These are phyloP conservation scores for Albizia julibrissin DNA, from an alignment of 306 rosid species.

Conservation along the genomic window DNA sequence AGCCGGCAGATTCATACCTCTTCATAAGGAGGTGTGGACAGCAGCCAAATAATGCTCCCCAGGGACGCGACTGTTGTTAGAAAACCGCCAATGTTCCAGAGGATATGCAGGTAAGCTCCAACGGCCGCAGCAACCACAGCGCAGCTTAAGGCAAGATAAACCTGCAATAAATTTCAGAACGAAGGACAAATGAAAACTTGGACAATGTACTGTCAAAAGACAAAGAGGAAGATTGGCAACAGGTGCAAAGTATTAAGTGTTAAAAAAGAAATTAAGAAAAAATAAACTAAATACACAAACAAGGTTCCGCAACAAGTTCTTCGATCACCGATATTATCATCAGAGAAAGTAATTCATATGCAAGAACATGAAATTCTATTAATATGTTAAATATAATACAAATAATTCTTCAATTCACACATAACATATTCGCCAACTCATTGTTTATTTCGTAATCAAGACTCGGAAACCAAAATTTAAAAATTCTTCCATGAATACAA, in stretches of 20 bases:
- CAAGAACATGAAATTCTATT: not conserved
- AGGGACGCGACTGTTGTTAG: constrained; percentile 59
- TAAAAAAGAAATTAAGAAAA: not conserved
- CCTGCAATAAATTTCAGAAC: constrained; percentile 45
- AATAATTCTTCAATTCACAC: not conserved
- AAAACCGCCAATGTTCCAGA: constrained; percentile 85
- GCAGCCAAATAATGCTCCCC: constrained; percentile 69
- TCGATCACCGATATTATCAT: not conserved
- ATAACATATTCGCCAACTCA: not conserved
- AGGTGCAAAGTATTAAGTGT: not conserved
- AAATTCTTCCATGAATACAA: not conserved
- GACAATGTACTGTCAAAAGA: not conserved
- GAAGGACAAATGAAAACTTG: not conserved
- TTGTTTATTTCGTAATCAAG: not conserved
- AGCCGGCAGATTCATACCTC: constrained; percentile 46
- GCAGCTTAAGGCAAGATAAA: constrained; percentile 70
- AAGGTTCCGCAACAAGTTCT: not conserved
- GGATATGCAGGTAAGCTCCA: constrained; percentile 76
- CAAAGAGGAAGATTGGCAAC: not conserved
- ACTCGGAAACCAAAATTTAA: not conserved
- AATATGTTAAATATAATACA: not conserved
- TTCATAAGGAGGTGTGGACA: constrained; percentile 56
- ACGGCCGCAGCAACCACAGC: constrained; percentile 68
- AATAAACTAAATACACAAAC: not conserved
- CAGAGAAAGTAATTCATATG: not conserved